Conservation (phyloP, 2,329 filamentous ascomycete genomes). For the Diaporthe ampelina region DNA sequence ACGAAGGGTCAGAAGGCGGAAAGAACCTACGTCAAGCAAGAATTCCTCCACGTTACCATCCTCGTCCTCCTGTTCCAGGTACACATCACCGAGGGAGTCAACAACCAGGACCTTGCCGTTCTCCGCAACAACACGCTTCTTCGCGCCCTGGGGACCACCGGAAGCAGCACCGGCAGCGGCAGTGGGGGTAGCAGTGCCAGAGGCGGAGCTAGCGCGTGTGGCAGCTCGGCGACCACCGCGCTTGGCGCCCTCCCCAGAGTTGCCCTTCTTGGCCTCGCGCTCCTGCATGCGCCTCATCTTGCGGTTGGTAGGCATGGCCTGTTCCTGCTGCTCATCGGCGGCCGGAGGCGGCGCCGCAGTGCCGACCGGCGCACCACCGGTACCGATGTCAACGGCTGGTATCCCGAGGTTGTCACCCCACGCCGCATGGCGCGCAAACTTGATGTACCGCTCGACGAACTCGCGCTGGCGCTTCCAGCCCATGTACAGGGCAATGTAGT, state of each 20-base stretch:
- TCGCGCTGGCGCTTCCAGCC: constrained; percentile 91
- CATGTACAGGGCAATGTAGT: constrained; percentile 89
- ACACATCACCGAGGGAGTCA: constrained; percentile 92
- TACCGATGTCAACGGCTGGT: constrained; percentile 68
- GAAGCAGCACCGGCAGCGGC: constrained; percentile 64
- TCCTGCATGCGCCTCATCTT: constrained; percentile 91
- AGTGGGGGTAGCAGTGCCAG: constrained; percentile 67
- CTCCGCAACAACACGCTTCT: constrained; percentile 90
- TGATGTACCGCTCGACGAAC: constrained; percentile 93
- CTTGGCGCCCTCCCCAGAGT: constrained; percentile 64
- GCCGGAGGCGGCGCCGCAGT: constrained; percentile 56
- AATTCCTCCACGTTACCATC: constrained; percentile 88
- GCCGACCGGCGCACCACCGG: constrained; percentile 47
- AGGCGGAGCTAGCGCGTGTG: constrained; percentile 53
- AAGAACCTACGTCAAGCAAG: constrained; percentile 82
- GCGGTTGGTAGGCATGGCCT: constrained; percentile 76
- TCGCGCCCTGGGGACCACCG: constrained; percentile 77
- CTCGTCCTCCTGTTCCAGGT: constrained; percentile 91
- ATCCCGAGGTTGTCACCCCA: constrained; percentile 89
- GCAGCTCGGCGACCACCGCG: constrained; percentile 52
- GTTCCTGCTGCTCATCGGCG: constrained; percentile 61
- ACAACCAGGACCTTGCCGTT: constrained; percentile 97
- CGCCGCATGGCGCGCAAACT: constrained; percentile 86
- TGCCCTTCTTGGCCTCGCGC: constrained; percentile 82
- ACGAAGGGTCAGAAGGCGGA: background rate